Conservation (phyloP, 1,284 basidiomycete genomes). For the Cryptococcus sp. region DNA sequence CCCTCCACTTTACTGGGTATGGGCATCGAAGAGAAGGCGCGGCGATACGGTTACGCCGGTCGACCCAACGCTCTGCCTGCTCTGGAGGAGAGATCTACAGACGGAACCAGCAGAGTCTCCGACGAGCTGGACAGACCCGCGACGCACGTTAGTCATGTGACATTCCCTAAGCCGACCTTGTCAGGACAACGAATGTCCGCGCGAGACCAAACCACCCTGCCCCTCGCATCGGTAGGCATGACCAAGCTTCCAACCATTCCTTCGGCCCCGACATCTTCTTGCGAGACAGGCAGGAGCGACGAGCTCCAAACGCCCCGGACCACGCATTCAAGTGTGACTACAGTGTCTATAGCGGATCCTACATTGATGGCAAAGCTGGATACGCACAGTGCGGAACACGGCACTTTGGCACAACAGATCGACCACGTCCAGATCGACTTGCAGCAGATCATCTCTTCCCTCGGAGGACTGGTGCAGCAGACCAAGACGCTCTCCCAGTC, state of each 20-base stretch:
- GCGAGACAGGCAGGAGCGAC: constrained; percentile 15
- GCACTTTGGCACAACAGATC: constrained; percentile 25
- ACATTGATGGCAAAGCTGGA: constrained; percentile 32
- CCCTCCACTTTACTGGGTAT: constrained; percentile 12
- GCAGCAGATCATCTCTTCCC: constrained; percentile 22
- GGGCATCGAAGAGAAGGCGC: constrained; percentile 1
- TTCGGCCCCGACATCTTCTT: constrained; percentile 16
- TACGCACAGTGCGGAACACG: constrained; percentile 32
- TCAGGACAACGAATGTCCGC: constrained; percentile 15
- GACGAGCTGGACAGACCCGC: constrained; percentile 12
- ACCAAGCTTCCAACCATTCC: constrained; percentile 5
- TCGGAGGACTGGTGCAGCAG: constrained; percentile 18
- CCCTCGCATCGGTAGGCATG: too few species aligned
- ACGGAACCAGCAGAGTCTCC: neutral
- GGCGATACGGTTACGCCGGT: constrained; percentile 12
- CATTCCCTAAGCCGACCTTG: constrained; percentile 40
- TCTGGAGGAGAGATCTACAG: constrained; percentile 17
- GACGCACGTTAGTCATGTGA: constrained; percentile 40
- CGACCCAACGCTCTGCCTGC: constrained; percentile 12
- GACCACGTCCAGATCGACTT: constrained; percentile 31
- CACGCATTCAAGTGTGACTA: constrained; percentile 13
- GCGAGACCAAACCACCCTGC: neutral
- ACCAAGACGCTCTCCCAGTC: constrained; percentile 5
- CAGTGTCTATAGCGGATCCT: constrained; percentile 16
- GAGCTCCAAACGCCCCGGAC: constrained; percentile 15